Conservation (phyloP, 345 rosid species). For the Combretum micranthum region DNA sequence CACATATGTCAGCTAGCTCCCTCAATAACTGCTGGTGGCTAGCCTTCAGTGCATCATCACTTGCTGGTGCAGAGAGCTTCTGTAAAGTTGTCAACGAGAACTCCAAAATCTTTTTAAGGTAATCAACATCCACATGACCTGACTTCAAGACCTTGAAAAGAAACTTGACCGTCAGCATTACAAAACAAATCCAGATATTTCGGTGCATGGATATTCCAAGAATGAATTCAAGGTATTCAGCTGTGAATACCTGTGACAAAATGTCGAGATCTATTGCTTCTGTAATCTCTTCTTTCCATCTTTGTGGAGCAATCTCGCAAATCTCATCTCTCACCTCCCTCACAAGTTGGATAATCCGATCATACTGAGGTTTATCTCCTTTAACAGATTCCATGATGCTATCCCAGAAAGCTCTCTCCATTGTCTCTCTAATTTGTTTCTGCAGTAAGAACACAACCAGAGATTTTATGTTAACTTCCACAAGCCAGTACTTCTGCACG, state of each 20-base stretch:
- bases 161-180: slow-evolving; percentile 2
- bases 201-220: no score
- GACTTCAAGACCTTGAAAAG: slow-evolving; percentile 54
- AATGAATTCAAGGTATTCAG: neutral
- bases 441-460: slow-evolving; percentile 19
- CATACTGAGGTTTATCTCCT: slow-evolving; percentile 54
- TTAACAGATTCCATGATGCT: slow-evolving; percentile 57
- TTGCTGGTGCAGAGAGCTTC: slow-evolving; percentile 74
- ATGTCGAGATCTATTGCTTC: slow-evolving; percentile 70
- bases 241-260: slow-evolving; percentile 80
- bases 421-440: slow-evolving; percentile 61
- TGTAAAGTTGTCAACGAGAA: slow-evolving; percentile 66
- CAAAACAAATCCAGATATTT: no score
- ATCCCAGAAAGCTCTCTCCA: slow-evolving; percentile 96
- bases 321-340: slow-evolving; percentile 88
- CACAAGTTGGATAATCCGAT: slow-evolving; percentile 61
- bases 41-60: slow-evolving; percentile 54
- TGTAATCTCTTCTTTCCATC: slow-evolving; percentile 70
- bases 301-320: slow-evolving; percentile 69
- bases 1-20: slow-evolving; percentile 54
- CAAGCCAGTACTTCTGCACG: no score
- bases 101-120: slow-evolving; percentile 69
- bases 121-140: slow-evolving; percentile 60
- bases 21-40: slow-evolving; percentile 40
- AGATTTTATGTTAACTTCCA: neutral